Evolutionary conservation across 345 rosid species (phyloP).

Genomic region (Gossypium anomalum): DNA sequence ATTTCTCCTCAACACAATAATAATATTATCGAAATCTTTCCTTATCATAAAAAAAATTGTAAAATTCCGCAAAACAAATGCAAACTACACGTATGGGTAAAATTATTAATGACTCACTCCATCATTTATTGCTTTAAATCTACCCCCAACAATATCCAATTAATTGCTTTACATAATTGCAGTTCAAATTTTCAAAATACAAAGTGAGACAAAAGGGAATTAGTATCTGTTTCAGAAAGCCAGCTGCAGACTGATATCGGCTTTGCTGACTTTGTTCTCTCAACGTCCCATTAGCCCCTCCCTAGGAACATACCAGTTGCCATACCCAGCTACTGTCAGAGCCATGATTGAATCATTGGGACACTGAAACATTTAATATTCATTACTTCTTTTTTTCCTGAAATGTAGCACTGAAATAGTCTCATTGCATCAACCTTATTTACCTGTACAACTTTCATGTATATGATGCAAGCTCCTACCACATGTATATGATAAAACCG

Average conservation of each 20-base stretch:
- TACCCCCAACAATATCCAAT: not conserved
- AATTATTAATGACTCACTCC: slow-evolving; percentile 6
- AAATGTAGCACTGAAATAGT: not conserved
- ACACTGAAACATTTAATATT: not conserved
- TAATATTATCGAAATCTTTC: no score
- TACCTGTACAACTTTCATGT: not conserved
- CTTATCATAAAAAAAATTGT: no score
- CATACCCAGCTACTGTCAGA: slow-evolving; percentile 4
- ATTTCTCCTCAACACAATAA: no score
- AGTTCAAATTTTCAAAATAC: slow-evolving; percentile 3
- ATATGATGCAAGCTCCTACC: not conserved
- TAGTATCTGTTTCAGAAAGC: not conserved
- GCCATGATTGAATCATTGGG: slow-evolving; percentile 16
- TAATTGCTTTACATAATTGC: not conserved
- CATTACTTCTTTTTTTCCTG: not conserved
- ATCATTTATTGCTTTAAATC: slow-evolving; percentile 10
- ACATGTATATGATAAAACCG: not conserved
- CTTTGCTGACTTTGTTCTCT: slow-evolving; percentile 12
- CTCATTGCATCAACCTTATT: not conserved
- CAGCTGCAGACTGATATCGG: not conserved
- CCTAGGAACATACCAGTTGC: slow-evolving; percentile 5
- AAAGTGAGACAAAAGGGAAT: not conserved
- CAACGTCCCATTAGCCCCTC: not conserved
- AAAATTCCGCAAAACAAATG: no score
- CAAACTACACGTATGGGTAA: not conserved